Base-by-base conservation (phyloP, 768 basidiomycete species). In the Suillus hirtellus region DNA sequence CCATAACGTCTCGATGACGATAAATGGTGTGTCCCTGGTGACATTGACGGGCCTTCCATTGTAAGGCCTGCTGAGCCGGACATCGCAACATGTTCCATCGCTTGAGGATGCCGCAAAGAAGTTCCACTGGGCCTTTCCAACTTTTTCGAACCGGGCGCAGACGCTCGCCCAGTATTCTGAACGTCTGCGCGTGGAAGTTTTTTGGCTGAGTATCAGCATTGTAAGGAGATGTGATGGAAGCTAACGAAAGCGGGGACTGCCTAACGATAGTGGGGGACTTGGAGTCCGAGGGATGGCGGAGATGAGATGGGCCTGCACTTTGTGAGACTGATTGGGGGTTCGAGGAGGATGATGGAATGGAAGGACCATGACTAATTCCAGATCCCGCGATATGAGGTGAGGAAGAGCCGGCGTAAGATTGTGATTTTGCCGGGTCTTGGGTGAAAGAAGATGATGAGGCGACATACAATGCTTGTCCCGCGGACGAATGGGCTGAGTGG, bases 161-260 rank as follows among this genome's bases (percentile, higher is more conserved):
- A 88, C 87, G 84, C 83, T 78, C 86, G 86, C 89, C 88, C 88
- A 84, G 87, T 71, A 63, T 70, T 71, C 69, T 83, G 81, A 81
- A 82, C 88, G 84, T 88, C 89, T 89, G 89, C 89, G 89, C 88
- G 84, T 71, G 78, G 82, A 62, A 88, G 82, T 90, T 89, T 89
- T 90, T 89, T 89, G 87, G 73, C 82, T 80, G 82, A 54, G 65
- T 15, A 9, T 73, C 73, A 61, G 72, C 56, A 64, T 70, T 71
- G 73, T 68, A 86, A 60, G 71, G 84, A 12, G 76, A 70, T 15
- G 76, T 80, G 66, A 80, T 82, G 42, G 78, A 78, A 27, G 81
- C 72, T 9, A 80, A 68, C 37, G 80, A 77, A 58, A 79, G 74
- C 0, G 79, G 77, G 27, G 77, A 76, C 53, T 79, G 76, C 53